phyloP scores from a whole-genome alignment of 441 rosid genomes.

The Erodium moschatum region DNA sequence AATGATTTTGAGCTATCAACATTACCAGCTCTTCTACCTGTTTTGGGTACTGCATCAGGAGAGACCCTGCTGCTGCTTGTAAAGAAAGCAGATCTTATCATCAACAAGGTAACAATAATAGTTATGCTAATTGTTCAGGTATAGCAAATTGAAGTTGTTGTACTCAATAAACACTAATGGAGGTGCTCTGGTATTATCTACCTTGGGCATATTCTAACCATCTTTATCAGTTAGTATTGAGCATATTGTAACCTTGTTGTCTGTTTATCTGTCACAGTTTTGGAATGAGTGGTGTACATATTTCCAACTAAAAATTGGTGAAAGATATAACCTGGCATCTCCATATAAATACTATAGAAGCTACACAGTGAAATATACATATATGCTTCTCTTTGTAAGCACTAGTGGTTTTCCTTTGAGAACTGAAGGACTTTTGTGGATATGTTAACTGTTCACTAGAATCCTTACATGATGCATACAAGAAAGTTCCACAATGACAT shows the following conservation, averaged over 20 bases:
- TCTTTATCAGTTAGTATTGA: too few species aligned
- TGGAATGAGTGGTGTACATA: background rate
- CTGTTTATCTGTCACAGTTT: too few species aligned
- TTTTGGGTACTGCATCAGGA: conserved; percentile 76
- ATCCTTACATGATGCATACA: background rate
- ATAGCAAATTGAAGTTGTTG: background rate
- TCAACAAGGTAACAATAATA: conserved; percentile 51
- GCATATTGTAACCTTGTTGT: too few species aligned
- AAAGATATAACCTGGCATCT: background rate
- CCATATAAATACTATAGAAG: too few species aligned
- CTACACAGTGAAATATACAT: background rate
- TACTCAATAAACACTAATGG: background rate
- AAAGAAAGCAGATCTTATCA: conserved; percentile 79
- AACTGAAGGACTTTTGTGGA: background rate
- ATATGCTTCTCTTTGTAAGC: background rate
- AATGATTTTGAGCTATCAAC: conserved; percentile 78
- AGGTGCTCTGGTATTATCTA: background rate
- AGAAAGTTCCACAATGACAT: background rate
- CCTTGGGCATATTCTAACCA: too few species aligned
- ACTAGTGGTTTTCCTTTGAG: background rate
- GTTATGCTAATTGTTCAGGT: background rate
- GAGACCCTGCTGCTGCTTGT: conserved; percentile 79
- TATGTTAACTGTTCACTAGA: background rate
- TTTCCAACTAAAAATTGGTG: background rate
- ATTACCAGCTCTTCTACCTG: conserved; percentile 87